Base-by-base conservation (phyloP, 78 protist species). In the Anaeramoeba ignava region DNA sequence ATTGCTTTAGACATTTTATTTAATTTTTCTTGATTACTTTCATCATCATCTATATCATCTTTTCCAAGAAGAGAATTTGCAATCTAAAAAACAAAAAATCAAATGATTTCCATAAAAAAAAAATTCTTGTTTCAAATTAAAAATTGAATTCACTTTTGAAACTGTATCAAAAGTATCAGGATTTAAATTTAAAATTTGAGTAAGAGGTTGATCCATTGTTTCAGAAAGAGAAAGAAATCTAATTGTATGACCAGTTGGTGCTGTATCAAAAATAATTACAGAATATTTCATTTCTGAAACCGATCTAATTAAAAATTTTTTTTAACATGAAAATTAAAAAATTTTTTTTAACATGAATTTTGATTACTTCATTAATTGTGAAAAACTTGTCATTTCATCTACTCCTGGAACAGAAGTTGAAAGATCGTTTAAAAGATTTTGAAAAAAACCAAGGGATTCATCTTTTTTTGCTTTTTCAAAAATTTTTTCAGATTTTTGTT, bases 231-330 rank as follows among this genome's bases (percentile, higher is more conserved):
- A 41, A 3, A 96, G 86, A 31, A 98, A 81, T 31, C 98, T 92
- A 54, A 98, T 91, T 0, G 99, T 97, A 85, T 98, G 99, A 33
- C 99, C 99, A 0, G 99, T 98, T n/a, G 99, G 99, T 0, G 99
- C 99, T 36, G 99, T 98, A 89, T 98, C 99, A 67, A 98, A 96
- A 23, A 98, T 95, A 17, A 95, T 84, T 34, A 88, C 85, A 27
- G 86, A 87, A 91, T 88, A 95, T 31, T 94, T 87, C 89, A 91
- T 81, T 37, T 41, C 3, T 80, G 73, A n/a, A n/a, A n/a, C n/a
- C n/a, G n/a, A n/a, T n/a, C n/a, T n/a, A n/a, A n/a, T n/a, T n/a
- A n/a, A n/a, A n/a, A n/a, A n/a, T n/a, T n/a, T n/a, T n/a, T n/a
- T n/a, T n/a, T n/a, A n/a, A n/a, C n/a, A n/a, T n/a, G n/a, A n/a